Evolutionary conservation across 1,284 basidiomycete genomes (phyloP), one percentile per base, ranked within the genome.

Genomic region (Mycosarcoma maydis): DNA sequence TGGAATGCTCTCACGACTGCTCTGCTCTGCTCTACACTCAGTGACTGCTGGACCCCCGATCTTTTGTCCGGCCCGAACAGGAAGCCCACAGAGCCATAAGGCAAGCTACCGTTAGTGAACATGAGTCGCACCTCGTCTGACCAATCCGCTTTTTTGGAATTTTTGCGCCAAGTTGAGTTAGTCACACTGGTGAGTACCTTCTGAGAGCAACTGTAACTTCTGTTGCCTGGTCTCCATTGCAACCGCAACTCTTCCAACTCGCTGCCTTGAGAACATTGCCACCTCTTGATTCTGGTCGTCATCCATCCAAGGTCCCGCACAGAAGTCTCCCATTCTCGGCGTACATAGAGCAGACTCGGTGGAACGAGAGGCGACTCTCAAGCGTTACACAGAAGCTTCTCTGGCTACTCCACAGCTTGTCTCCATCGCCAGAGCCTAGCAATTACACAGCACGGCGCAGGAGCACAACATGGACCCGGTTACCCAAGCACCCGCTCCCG

Each of bases 391-490:
- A 32, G 29, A 22, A 22, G 17, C 29, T 20, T 29, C 30, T 32
- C 42, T 43, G 29, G 24, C 24, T 10, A 36, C 24, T 19, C n/a
- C 22, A 11, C 16, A 34, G 10, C 14, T 30, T 30, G 9, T 8
- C 29, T 8, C 14, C 29, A 8, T 14, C 9, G 29, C 9, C 29
- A 14, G 14, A 30, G 29, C 9, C 29, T 2, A 14, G 14, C 14
- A 10, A 8, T 30, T 30, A 41, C 16, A 43, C 45, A 48, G n/a
- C 30, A 67, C 57, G 65, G 46, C 58, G 5, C 43, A 49, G 26
- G 58, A 54, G 26, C 50, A 68, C 10, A 34, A 36, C 13, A 24
- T 33, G 27, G 58, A 53, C 22, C 41, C 29, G 8, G 33, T 44
- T 2, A 20, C 38, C 13, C 52, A 49, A 41, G n/a, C 45, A 7